These are phyloP conservation scores for Beauveria sp. DNA, from an alignment of 2,329 filamentous ascomycete species.

Conservation along the genomic window DNA sequence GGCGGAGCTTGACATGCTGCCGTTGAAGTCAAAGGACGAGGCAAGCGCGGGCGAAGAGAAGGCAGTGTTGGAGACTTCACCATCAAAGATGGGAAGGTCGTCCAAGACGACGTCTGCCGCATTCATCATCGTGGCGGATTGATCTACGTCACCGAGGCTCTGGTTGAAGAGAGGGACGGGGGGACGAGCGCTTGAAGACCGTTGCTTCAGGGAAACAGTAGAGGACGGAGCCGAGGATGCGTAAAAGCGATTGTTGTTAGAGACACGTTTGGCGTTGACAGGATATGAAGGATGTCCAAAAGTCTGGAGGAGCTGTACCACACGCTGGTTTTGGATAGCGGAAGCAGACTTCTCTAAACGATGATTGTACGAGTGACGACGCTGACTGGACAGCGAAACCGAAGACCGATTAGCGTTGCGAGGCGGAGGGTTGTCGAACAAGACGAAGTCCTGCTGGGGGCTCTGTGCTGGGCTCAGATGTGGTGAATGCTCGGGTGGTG, in stretches of 20 bases:
- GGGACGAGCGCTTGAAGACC: slow-evolving; percentile 48
- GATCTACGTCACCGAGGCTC: slow-evolving; percentile 45
- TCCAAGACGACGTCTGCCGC: slow-evolving; percentile 49
- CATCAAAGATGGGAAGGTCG: slow-evolving; percentile 51
- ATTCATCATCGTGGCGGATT: slow-evolving; percentile 38
- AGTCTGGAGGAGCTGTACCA: slow-evolving; percentile 52
- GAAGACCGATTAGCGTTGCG: slow-evolving; percentile 30
- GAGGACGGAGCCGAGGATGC: slow-evolving; percentile 59
- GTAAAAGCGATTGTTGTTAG: slow-evolving; percentile 55
- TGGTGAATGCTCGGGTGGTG: slow-evolving; percentile 50
- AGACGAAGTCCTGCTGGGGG: slow-evolving; percentile 67
- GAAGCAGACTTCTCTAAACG: slow-evolving; percentile 31
- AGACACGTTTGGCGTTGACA: slow-evolving; percentile 52
- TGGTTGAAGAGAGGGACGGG: slow-evolving; percentile 67
- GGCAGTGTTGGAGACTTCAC: slow-evolving; percentile 37
- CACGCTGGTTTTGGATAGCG: slow-evolving; percentile 49
- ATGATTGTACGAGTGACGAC: slow-evolving; percentile 41
- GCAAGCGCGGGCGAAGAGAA: slow-evolving; percentile 48
- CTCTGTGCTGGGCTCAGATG: slow-evolving; percentile 38
- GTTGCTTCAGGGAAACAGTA: slow-evolving; percentile 48
- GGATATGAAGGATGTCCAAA: slow-evolving; percentile 48
- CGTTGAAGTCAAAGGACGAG: slow-evolving; percentile 43
- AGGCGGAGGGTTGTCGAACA: slow-evolving; percentile 53
- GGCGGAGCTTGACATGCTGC: slow-evolving; percentile 40
- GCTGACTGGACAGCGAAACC: slow-evolving; percentile 33